Percentiles rank a stretch among this genome's conserved stretches.
phyloP scores from a whole-genome alignment of 768 basidiomycete species.

The Dacryopinax spathularia region DNA sequence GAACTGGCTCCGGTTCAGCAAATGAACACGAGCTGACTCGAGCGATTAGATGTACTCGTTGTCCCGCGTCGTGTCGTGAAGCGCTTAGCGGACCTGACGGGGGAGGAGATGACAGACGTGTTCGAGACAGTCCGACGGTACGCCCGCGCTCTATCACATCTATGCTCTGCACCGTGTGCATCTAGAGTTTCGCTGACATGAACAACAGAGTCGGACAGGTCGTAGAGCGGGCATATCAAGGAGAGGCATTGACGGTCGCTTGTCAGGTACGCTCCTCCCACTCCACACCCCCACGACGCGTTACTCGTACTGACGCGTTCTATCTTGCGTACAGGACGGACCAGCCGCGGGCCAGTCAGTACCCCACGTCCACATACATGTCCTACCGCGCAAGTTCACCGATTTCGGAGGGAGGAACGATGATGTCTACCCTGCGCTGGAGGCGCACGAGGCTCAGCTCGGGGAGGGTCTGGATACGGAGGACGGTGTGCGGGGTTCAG shows the following conservation, averaged over 20 bases:
- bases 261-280: slow-evolving; percentile 49
- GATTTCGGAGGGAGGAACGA: slow-evolving; percentile 30
- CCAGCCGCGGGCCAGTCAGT: slow-evolving; percentile 69
- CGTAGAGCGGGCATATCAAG: slow-evolving; percentile 68
- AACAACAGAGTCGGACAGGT: slow-evolving; percentile 51
- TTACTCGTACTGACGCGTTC: background rate
- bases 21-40: no score
- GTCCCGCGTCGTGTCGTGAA: slow-evolving; percentile 37
- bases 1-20: no score
- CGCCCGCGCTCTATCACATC: background rate
- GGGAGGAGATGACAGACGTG: slow-evolving; percentile 58
- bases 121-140: slow-evolving; percentile 54
- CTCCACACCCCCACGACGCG: background rate
- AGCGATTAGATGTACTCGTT: slow-evolving; percentile 45
- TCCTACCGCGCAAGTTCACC: slow-evolving; percentile 62
- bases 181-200: no score
- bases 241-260: slow-evolving; percentile 72
- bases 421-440: slow-evolving; percentile 52
- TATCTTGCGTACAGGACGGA: slow-evolving; percentile 51
- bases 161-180: no score
- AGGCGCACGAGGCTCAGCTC: slow-evolving; percentile 38
- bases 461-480: background rate
- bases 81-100: slow-evolving; percentile 34
- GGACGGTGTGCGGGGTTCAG: background rate
- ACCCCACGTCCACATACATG: slow-evolving; percentile 94